phyloP scores from a whole-genome alignment of 2,329 filamentous ascomycete genomes.

The Mariannaea elegans region DNA sequence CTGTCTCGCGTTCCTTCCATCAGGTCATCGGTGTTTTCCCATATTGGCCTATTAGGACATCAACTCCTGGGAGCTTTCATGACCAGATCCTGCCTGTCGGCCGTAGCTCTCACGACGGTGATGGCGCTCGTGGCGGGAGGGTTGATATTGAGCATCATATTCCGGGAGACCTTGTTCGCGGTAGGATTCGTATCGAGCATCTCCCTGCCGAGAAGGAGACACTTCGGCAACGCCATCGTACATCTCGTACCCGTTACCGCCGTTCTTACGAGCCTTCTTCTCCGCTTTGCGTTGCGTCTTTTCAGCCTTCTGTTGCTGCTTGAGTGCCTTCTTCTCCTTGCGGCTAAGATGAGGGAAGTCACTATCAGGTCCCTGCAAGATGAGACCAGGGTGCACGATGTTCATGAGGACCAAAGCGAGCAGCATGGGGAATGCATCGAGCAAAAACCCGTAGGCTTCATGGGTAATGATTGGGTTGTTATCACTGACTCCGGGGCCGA shows the following conservation, averaged over 20 bases:
- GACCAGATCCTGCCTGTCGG: not conserved
- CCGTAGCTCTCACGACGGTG: not conserved
- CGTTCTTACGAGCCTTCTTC: slow-evolving; percentile 35
- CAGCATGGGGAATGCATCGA: slow-evolving; percentile 66
- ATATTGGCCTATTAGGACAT: slow-evolving; percentile 8
- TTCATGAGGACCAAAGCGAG: slow-evolving; percentile 54
- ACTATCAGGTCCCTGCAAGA: slow-evolving; percentile 55
- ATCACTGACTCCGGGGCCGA: slow-evolving; percentile 53
- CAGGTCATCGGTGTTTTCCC: not conserved
- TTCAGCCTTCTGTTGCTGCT: slow-evolving; percentile 46
- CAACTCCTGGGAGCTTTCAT: slow-evolving; percentile 9
- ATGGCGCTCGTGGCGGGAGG: not conserved
- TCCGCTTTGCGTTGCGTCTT: slow-evolving; percentile 34
- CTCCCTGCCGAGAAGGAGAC: not conserved
- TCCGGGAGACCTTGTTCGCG: not conserved
- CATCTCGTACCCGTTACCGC: slow-evolving; percentile 20
- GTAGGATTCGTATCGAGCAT: not conserved
- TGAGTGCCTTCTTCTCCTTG: slow-evolving; percentile 55
- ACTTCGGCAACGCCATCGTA: slow-evolving; percentile 25
- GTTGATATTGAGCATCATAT: not conserved
- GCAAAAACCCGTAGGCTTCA: slow-evolving; percentile 60
- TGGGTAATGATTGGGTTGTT: slow-evolving; percentile 57
- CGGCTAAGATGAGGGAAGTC: slow-evolving; percentile 54
- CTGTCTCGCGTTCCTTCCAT: not conserved
- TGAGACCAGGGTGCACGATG: slow-evolving; percentile 56